phyloP scores from a whole-genome alignment of 2,329 filamentous ascomycete species.

The Botrytis tulipae region DNA sequence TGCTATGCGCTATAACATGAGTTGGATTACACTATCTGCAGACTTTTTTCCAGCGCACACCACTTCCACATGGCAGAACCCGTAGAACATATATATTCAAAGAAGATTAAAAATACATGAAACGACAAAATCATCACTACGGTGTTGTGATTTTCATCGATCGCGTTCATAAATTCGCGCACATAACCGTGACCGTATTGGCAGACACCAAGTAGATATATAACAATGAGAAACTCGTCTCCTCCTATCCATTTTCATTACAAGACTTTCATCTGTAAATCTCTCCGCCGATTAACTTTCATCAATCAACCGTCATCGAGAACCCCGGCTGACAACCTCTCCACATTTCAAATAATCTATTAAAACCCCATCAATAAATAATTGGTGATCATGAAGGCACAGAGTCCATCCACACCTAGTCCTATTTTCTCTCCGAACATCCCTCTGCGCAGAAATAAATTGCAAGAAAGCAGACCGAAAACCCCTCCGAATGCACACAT shows the following conservation, averaged over 20 bases:
- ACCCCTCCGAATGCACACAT: background rate
- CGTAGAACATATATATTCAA: background rate
- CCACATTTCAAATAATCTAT: background rate
- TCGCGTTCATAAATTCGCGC: background rate
- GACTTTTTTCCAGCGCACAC: too few species aligned
- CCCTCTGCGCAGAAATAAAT: fast-evolving
- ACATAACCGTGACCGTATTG: background rate
- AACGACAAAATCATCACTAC: background rate
- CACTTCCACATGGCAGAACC: background rate
- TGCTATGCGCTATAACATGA: too few species aligned
- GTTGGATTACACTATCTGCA: too few species aligned
- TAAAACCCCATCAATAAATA: background rate
- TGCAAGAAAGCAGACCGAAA: too few species aligned
- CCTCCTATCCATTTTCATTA: too few species aligned
- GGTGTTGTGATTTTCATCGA: background rate
- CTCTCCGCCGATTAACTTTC: background rate
- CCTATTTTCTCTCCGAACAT: background rate
- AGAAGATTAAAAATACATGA: background rate
- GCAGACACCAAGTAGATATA: background rate
- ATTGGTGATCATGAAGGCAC: background rate
- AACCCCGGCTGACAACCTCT: background rate
- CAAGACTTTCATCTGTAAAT: background rate
- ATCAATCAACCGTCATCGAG: background rate
- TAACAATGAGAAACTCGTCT: background rate
- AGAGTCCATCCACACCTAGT: background rate